Evolutionary conservation across 2,329 filamentous ascomycete species (phyloP).

Genomic region (Aspergillus sp.): DNA sequence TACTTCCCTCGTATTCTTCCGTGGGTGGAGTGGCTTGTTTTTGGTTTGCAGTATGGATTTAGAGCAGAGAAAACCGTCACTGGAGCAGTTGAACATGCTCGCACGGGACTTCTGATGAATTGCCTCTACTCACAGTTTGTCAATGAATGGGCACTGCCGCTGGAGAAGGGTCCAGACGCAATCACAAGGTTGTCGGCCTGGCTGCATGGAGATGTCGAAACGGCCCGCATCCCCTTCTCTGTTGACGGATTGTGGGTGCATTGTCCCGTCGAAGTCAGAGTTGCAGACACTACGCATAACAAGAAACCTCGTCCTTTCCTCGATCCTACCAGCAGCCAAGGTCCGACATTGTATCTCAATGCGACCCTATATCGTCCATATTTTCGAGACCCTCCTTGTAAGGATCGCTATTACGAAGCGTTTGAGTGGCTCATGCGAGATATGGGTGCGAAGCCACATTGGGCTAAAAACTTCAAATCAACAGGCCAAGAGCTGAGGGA

Average conservation of each 20-base stretch:
- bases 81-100: conserved; percentile 75
- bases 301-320: conserved; percentile 61
- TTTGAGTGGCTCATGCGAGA: conserved; percentile 92
- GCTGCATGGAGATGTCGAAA: conserved; percentile 72
- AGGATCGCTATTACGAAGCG: conserved; percentile 76
- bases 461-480: conserved; percentile 85
- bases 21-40: conserved; percentile 93
- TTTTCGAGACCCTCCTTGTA: conserved; percentile 72
- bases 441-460: conserved; percentile 78
- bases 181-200: conserved; percentile 80
- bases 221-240: conserved; percentile 75
- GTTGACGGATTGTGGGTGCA: conserved; percentile 79
- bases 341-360: conserved; percentile 82
- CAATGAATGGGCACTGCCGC: conserved; percentile 94
- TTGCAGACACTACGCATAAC: conserved; percentile 65
- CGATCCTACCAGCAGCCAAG: conserved; percentile 68
- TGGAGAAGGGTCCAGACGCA: conserved; percentile 83
- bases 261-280: conserved; percentile 88
- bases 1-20: conserved; percentile 77
- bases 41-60: conserved; percentile 97
- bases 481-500: conserved; percentile 60
- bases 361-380: conserved; percentile 87
- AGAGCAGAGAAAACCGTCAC: conserved; percentile 62
- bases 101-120: conserved; percentile 86
- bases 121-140: conserved; percentile 98